These are phyloP conservation scores for Penicillium herquei DNA, from an alignment of 495 filamentous ascomycete genomes.

Conservation along the genomic window DNA sequence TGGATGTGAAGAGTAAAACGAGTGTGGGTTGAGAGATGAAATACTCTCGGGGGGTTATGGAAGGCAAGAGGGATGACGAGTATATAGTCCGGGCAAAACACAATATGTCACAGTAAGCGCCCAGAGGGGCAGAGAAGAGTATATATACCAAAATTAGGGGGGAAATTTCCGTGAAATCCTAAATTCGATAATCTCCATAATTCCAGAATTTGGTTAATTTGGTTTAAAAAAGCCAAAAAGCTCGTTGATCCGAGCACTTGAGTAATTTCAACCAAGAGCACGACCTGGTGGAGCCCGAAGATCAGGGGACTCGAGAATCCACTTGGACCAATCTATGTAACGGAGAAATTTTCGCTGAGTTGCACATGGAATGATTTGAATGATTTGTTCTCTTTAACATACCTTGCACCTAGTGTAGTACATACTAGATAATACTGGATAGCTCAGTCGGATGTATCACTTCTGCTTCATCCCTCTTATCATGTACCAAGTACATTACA, in stretches of 20 bases:
- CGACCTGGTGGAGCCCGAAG: conserved; percentile 13
- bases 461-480: neutral
- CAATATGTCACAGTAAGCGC: conserved; percentile 22
- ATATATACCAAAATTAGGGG: neutral
- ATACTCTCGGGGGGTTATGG: neutral
- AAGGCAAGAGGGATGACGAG: neutral
- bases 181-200: neutral
- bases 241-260: no score
- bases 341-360: neutral
- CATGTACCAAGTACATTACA: no score
- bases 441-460: conserved; percentile 1
- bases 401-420: neutral
- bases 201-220: neutral
- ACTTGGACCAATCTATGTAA: neutral
- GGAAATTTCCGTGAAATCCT: no score
- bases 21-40: neutral
- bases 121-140: neutral
- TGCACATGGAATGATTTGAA: neutral
- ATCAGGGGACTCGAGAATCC: conserved; percentile 13
- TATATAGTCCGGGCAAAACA: neutral
- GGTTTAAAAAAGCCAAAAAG: no score
- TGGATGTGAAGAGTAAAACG: conserved; percentile 1
- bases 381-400: neutral
- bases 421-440: neutral
- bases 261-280: no score